These are phyloP conservation scores for Dictyostelium capitatum DNA, from an alignment of 78 protist species.

Conservation along the genomic window DNA sequence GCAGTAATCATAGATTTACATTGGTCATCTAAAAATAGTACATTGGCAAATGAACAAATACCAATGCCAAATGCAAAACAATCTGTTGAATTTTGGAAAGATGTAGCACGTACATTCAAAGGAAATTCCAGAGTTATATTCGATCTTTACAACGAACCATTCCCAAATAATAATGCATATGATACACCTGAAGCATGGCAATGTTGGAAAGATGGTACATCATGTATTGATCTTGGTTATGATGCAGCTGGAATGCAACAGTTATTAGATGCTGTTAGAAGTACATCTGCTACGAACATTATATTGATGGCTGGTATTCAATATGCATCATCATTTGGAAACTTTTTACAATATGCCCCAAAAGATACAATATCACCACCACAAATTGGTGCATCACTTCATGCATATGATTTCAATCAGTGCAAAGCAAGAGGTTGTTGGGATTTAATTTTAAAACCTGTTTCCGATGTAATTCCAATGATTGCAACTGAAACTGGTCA, in stretches of 20 bases:
- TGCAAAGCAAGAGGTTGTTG: slow-evolving; percentile 72
- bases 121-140: slow-evolving; percentile 26
- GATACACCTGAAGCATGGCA: slow-evolving; percentile 58
- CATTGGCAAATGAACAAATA: slow-evolving; percentile 45
- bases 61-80: slow-evolving; percentile 54
- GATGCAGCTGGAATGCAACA: slow-evolving; percentile 43
- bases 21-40: slow-evolving; percentile 24
- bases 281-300: slow-evolving; percentile 42
- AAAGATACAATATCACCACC: slow-evolving; percentile 12
- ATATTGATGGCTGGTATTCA: slow-evolving; percentile 56
- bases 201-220: slow-evolving; percentile 65
- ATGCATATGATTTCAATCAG: slow-evolving; percentile 60
- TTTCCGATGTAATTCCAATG: slow-evolving; percentile 26
- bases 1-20: slow-evolving; percentile 66
- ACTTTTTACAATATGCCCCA: slow-evolving; percentile 49
- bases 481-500: slow-evolving; percentile 79
- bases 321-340: slow-evolving; percentile 51
- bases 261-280: slow-evolving; percentile 42
- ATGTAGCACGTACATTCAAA: slow-evolving; percentile 37
- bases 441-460: slow-evolving; percentile 55
- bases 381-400: slow-evolving; percentile 50
- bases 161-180: slow-evolving; percentile 43
- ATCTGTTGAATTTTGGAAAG: slow-evolving; percentile 34
- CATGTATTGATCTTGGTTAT: slow-evolving; percentile 20
- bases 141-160: slow-evolving; percentile 77